Base-by-base conservation (phyloP, 345 rosid genomes). In the Erodium maritimum region DNA sequence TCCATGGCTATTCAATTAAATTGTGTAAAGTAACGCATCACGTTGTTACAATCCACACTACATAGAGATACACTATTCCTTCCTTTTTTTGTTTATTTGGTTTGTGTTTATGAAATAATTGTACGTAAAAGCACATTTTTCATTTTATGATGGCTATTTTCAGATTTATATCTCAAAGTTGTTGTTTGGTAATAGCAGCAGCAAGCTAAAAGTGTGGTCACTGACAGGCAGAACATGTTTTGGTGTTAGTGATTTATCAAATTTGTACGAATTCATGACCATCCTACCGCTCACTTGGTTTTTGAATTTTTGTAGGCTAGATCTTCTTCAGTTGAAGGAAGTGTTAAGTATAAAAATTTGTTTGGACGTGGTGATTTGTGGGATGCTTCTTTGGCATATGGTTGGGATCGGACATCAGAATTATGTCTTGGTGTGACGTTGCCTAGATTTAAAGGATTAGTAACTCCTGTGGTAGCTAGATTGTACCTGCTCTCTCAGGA, bases 361-460 rank as follows among this genome's bases (percentile, higher is more conserved):
- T 79, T 87, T 69, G 99, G 99, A 11, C 78, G 78, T 76, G 96
- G 97, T 53, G 99, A 93, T 77, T 73, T 83, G 21, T 93, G 99
- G 99, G 95, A 93, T 58, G 80, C 85, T 46, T 79, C 91, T 62
- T 52, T 93, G 67, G 84, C 85, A 9, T 87, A 75, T 81, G 96
- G 94, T 59, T 80, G 71, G 74, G 93, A 90, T 65, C 86, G 76
- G 62, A 75, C 86, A n/a, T 75, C 86, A 8, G 97, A 93, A 83
- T 65, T 81, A 55, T 86, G 97, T 66, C 75, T 84, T 48, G 97
- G 99, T 23, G 66, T 87, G 64, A 79, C 72, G 65, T 16, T 89
- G 54, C 99, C 97, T 2, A 85, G 87, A 75, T 82, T 93, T 66
- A 80, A 56, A 72, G 80, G 75, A 57, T 57, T 82, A 54, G 50